Evolutionary conservation across 2,329 filamentous ascomycete species (phyloP), one percentile per base, ranked within the genome.

Genomic region (Aureobasidium sp.): DNA sequence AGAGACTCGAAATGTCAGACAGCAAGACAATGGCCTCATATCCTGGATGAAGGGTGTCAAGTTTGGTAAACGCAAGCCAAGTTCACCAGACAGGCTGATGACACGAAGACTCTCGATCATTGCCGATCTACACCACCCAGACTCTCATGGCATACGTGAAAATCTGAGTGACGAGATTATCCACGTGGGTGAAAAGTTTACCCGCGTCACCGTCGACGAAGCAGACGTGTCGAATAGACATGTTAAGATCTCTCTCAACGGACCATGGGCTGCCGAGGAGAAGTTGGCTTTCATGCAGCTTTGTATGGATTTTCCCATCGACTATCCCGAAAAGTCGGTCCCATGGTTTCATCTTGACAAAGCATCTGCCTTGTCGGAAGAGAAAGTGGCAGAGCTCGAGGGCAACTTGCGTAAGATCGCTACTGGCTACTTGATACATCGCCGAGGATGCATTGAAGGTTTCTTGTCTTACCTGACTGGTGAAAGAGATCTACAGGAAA

Each of bases 11-110:
- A 75, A 60, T 46, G 46, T 33, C 17, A 31, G 40, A 75, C 21
- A 73, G 72, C 40, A 66, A 76, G 59, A 75, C 76, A 53, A 77
- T 77, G 42, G 78, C 81, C 59, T 78, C 15, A 84, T 86, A 60
- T 76, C 79, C 2, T 86, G 83, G 83, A 84, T 86, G 80, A 81
- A 81, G 61, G 84, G 83, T 54, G 82, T 86, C 42, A 85, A 84
- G 64, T 83, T 86, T 59, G 80, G 78, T 75, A 75, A 70, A 38
- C 69, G 69, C 10, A 67, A 65, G 15, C 31, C 54, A 21, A 57
- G 42, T 29, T 50, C 53, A 21, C 46, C 42, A 25, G 60, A 55
- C 35, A 63, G 47, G 51, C 45, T 19, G 49, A 42, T n/a, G 19
- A 60, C 59, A n/a, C 61, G 49, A 54, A 51, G 49, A 15, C 38